A percentile compares a stretch with the other conserved stretches of the same genome.
phyloP scores from a whole-genome alignment of 306 rosid species.

The Ochetophila trinervis region DNA sequence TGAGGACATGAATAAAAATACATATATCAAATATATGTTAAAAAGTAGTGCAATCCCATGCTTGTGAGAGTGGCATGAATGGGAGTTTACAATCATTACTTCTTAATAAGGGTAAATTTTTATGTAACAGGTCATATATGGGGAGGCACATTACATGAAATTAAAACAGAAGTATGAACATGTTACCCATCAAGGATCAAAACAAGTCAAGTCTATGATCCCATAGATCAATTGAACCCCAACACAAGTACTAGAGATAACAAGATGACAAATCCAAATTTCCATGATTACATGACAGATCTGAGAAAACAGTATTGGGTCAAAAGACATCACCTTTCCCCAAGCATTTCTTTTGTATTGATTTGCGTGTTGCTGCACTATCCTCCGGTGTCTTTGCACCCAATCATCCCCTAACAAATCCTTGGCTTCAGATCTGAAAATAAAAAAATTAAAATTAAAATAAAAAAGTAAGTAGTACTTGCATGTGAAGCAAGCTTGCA shows the following conservation, averaged over 20 bases:
- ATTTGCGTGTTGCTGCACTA: conserved; percentile 97
- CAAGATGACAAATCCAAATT: background rate
- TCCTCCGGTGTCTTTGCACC: conserved; percentile 91
- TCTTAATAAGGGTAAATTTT: background rate
- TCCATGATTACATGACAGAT: too few species aligned
- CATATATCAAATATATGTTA: background rate
- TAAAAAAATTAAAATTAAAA: conserved; percentile 16
- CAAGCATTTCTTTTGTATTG: conserved; percentile 90
- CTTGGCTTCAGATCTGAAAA: conserved; percentile 93
- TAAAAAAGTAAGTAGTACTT: background rate
- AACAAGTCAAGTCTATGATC: background rate
- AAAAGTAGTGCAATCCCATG: background rate
- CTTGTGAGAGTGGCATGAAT: background rate
- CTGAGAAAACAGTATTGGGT: background rate
- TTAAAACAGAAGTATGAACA: background rate
- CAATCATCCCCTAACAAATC: conserved; percentile 98
- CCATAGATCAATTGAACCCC: background rate
- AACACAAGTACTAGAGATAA: background rate
- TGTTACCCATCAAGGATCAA: background rate
- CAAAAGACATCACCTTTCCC: conserved; percentile 66
- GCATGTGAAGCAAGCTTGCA: conserved; percentile 15
- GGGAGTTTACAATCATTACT: background rate
- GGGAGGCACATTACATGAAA: background rate
- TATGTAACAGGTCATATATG: background rate
- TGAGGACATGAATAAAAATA: background rate